Evolutionary conservation across 2,329 filamentous ascomycete genomes (phyloP).

Genomic region (Mycosphaerelloides madeirae): DNA sequence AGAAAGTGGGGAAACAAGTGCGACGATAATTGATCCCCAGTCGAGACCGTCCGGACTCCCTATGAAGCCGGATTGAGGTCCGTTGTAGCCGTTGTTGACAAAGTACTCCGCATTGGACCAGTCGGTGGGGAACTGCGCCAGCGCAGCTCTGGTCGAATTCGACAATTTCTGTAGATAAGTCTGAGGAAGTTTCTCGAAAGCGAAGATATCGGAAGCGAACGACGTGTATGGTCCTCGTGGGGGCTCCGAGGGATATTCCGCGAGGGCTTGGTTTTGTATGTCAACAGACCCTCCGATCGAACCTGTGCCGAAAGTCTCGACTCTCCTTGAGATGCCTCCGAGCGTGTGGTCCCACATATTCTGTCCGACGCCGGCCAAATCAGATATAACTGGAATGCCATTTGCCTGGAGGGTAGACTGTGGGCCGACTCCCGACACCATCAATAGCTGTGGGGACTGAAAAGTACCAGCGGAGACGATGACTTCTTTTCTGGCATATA

Average conservation of each 20-base stretch:
- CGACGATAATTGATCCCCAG: neutral
- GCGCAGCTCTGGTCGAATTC: conserved; percentile 2
- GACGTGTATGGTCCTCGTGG: neutral
- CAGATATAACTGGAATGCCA: conserved; percentile 49
- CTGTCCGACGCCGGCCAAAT: conserved; percentile 59
- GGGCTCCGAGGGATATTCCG: conserved; percentile 7
- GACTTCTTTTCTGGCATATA: conserved; percentile 37
- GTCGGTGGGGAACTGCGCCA: conserved; percentile 11
- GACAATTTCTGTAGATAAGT: conserved; percentile 47
- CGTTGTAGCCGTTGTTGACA: conserved; percentile 2
- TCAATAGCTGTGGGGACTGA: conserved; percentile 46
- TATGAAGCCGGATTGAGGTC: neutral
- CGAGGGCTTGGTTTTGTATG: neutral
- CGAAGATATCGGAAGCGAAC: conserved; percentile 33
- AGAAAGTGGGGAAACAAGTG: conserved; percentile 27
- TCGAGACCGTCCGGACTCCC: neutral
- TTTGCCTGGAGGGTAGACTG: conserved; percentile 47
- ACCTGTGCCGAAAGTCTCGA: neutral
- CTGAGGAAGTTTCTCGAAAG: conserved; percentile 59
- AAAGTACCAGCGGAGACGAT: conserved; percentile 43
- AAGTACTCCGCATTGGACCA: conserved; percentile 16
- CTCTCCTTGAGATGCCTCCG: neutral
- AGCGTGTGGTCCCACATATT: conserved; percentile 55
- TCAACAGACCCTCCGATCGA: neutral
- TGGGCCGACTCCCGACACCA: conserved; percentile 59